phyloP scores from a whole-genome alignment of 805 yeast genomes.

The Barnettozyma salicaria region DNA sequence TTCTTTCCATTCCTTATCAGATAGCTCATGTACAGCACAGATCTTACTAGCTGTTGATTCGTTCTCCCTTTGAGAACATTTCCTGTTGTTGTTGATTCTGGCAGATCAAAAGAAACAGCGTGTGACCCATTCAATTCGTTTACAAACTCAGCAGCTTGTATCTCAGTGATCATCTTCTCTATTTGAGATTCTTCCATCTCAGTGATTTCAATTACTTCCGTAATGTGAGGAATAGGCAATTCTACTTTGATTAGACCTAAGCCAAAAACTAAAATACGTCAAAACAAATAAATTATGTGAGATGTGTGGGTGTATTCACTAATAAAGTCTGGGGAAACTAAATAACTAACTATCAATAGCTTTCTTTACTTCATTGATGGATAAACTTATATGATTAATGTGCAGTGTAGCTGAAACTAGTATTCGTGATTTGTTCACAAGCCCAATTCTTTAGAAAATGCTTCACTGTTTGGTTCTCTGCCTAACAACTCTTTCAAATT shows the following conservation, averaged over 20 bases:
- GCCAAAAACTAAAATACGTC: too few relatives aligned
- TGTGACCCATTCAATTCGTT: neutral
- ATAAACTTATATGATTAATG: too few relatives aligned
- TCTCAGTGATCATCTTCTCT: constrained; percentile 9
- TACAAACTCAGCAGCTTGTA: constrained; percentile 1
- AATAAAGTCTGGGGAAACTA: too few relatives aligned
- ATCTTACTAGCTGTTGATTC: constrained; percentile 12
- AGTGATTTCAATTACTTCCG: too few relatives aligned
- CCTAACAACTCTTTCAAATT: constrained; percentile 62
- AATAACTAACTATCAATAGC: too few relatives aligned
- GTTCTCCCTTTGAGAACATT: constrained; percentile 3
- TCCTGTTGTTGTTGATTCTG: constrained; percentile 1
- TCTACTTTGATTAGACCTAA: too few relatives aligned
- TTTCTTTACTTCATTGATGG: too few relatives aligned
- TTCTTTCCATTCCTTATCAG: constrained; percentile 9
- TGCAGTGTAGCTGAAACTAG: too few relatives aligned
- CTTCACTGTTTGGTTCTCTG: constrained; percentile 66
- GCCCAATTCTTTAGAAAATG: constrained; percentile 67
- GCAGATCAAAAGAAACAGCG: constrained; percentile 7
- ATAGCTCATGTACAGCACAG: constrained; percentile 14
- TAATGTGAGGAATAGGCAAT: too few relatives aligned
- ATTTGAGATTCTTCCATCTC: too few relatives aligned
- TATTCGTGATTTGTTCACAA: constrained; percentile 16
- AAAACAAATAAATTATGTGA: too few relatives aligned
- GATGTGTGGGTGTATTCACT: too few relatives aligned